Percentiles rank a stretch among this genome's conserved stretches.
Evolutionary conservation across 2,329 filamentous ascomycete genomes (phyloP).

Genomic region (Fusarium austroafricanum): DNA sequence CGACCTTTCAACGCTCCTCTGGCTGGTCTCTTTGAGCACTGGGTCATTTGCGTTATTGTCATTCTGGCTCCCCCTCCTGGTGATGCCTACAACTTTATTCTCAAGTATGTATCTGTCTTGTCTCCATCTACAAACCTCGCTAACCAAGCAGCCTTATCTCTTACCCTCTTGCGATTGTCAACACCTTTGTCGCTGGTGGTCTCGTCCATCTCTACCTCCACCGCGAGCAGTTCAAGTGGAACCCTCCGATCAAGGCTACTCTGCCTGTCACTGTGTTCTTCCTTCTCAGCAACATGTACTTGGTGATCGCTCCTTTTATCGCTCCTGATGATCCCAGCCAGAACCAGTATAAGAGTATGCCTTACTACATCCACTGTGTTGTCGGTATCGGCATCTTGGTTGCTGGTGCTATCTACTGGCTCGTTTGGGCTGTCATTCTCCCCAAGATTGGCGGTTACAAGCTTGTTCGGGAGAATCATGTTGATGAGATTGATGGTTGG

Average conservation of each 20-base stretch:
- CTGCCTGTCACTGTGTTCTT: slow-evolving; percentile 69
- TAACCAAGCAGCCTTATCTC: slow-evolving; percentile 64
- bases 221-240: slow-evolving; percentile 61
- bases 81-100: slow-evolving; percentile 73
- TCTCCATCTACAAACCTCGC: not conserved
- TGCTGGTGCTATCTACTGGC: slow-evolving; percentile 66
- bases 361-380: slow-evolving; percentile 69
- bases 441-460: slow-evolving; percentile 66
- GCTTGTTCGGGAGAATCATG: slow-evolving; percentile 64
- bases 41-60: slow-evolving; percentile 71
- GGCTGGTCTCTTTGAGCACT: slow-evolving; percentile 72
- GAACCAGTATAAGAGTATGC: slow-evolving; percentile 64
- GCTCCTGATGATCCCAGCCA: slow-evolving; percentile 61
- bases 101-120: slow-evolving; percentile 57
- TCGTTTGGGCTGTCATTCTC: slow-evolving; percentile 65
- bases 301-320: slow-evolving; percentile 69
- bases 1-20: slow-evolving; percentile 72
- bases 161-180: slow-evolving; percentile 71
- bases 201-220: slow-evolving; percentile 66
- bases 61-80: slow-evolving; percentile 75
- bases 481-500: slow-evolving; percentile 72
- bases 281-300: slow-evolving; percentile 69
- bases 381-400: slow-evolving; percentile 66
- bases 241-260: slow-evolving; percentile 65
- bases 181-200: slow-evolving; percentile 64